Base-by-base conservation (phyloP, 2,329 filamentous ascomycete species). In the Trichoderma guizhouense region DNA sequence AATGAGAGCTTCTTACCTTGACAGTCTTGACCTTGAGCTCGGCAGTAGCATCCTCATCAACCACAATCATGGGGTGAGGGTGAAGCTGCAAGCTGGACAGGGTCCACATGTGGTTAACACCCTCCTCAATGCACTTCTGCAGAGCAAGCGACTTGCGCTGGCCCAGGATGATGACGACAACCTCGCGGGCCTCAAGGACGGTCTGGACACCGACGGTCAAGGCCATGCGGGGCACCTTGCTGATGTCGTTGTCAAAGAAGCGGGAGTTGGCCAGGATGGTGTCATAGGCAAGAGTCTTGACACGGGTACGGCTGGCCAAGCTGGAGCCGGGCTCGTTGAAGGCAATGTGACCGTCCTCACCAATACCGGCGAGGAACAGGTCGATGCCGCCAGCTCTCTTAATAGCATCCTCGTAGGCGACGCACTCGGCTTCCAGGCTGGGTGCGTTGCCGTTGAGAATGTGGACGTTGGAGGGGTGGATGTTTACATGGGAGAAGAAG, bases 71-170 rank as follows among this genome's bases (percentile, higher is more conserved):
- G 68, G 93, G 91, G 77, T 95, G 91, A 4, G 90, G 91, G 80
- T 96, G 93, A 74, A 95, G 84, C 80, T 97, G 93, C 55, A 97
- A 85, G 69, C 89, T 90, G 9, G 93, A 95, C 7, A 96, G 86
- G 1, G 93, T 95, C 93, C 93, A 97, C 92, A 95, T 95, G 83
- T 96, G 93, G 80, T 94, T 95, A 73, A 97, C 88, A 34, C 91
- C 92, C 71, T 91, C 91, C 81, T 97, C 93, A 74, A 97, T 89
- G 76, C 92, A 94, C 77, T 90, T 91, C 80, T 95, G 92, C 74
- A 97, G 83, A 32, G 93, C 93, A 39, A 92, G 84, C 1, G 93
- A 89, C 82, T 97, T 97, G 84, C 93, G 92, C 57, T 92, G 90
- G 26, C 93, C 93, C 1, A 93, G 89, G 74, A 94, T 93, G 76